phyloP scores from a whole-genome alignment of 148 eudicot genomes.

The Salicornia ramosissima region DNA sequence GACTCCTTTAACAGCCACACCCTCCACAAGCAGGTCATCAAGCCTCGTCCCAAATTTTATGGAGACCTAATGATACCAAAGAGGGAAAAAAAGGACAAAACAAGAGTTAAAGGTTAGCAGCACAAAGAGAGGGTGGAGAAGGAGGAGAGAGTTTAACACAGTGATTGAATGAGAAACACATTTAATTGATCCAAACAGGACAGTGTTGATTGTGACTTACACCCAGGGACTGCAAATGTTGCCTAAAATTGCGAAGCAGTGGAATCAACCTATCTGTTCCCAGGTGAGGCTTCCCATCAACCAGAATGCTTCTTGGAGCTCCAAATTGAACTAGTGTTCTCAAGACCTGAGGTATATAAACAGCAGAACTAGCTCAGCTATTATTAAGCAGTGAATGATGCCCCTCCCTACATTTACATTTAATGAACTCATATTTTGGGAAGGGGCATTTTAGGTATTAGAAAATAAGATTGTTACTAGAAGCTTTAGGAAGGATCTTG shows the following conservation, averaged over 20 bases:
- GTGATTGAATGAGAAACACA: not conserved
- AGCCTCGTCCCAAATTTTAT: slow-evolving; percentile 87
- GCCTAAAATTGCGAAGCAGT: slow-evolving; percentile 71
- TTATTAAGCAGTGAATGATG: not conserved
- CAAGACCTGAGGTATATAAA: slow-evolving; percentile 58
- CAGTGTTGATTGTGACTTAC: slow-evolving; percentile 39
- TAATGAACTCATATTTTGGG: no score
- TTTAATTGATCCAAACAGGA: slow-evolving; percentile 1
- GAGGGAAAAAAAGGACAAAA: not conserved
- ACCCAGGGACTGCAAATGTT: slow-evolving; percentile 69
- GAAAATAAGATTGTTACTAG: no score
- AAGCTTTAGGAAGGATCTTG: no score
- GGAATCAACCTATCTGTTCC: slow-evolving; percentile 97
- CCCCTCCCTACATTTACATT: no score
- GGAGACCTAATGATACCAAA: slow-evolving; percentile 48
- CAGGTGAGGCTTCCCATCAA: slow-evolving; percentile 96
- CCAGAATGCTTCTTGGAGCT: slow-evolving; percentile 79
- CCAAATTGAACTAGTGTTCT: slow-evolving; percentile 90
- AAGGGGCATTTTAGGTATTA: no score
- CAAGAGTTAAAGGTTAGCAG: not conserved
- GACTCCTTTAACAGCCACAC: slow-evolving; percentile 56
- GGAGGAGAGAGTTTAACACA: not conserved
- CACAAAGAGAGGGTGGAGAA: not conserved
- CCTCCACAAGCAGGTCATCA: slow-evolving; percentile 81
- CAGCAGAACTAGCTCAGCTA: slow-evolving; percentile 8